Evolutionary conservation across 2,329 filamentous ascomycete species (phyloP).

Genomic region (Pseudogymnoascus sp.): DNA sequence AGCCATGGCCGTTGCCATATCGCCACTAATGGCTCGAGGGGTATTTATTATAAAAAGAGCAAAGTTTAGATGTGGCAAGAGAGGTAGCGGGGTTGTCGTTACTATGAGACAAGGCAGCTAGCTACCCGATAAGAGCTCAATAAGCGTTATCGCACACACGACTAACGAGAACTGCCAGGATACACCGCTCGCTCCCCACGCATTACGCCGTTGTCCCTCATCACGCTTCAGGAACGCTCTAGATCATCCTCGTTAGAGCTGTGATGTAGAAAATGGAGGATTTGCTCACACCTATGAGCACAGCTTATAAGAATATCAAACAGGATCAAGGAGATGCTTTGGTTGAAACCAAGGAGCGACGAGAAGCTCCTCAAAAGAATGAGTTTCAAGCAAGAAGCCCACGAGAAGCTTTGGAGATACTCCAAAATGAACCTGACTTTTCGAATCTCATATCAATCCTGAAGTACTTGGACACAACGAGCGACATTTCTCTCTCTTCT

Average conservation of each 20-base stretch:
- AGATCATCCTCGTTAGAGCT: not conserved
- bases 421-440: slow-evolving; percentile 57
- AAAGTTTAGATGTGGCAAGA: not conserved
- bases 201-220: not conserved
- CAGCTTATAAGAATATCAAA: slow-evolving; percentile 26
- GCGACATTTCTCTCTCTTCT: slow-evolving; percentile 48
- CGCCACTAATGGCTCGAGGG: not conserved
- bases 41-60: not conserved
- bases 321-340: slow-evolving; percentile 17
- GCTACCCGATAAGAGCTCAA: slow-evolving; percentile 6
- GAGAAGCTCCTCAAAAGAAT: not conserved
- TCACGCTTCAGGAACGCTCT: not conserved
- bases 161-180: not conserved
- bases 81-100: not conserved
- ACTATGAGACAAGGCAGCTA: slow-evolving; percentile 1
- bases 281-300: slow-evolving; percentile 41
- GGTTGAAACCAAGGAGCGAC: slow-evolving; percentile 13
- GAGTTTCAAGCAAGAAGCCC: slow-evolving; percentile 19
- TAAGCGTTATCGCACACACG: not conserved
- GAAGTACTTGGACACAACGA: slow-evolving; percentile 38
- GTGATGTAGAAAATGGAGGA: slow-evolving; percentile 37
- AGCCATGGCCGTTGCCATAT: not conserved
- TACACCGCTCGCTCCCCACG: not conserved
- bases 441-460: slow-evolving; percentile 48
- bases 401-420: slow-evolving; percentile 48